Evolutionary conservation across 2,329 filamentous ascomycete species (phyloP).

Genomic region (Fusarium guadeloupense): DNA sequence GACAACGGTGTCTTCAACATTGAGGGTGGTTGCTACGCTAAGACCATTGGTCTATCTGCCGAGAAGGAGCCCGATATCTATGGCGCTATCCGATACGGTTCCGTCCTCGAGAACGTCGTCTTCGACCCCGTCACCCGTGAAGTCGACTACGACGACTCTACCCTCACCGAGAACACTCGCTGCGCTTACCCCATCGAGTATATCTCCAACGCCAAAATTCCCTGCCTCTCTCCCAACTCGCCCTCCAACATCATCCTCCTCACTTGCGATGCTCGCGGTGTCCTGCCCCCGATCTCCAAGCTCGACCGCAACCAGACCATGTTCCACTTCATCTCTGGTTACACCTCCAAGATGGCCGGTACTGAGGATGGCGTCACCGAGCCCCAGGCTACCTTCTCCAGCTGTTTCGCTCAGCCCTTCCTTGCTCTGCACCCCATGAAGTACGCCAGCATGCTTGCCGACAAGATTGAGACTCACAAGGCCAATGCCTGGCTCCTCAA

Average conservation of each 20-base stretch:
- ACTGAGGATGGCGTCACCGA: slow-evolving; percentile 97
- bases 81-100: slow-evolving; percentile 94
- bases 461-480: slow-evolving; percentile 96
- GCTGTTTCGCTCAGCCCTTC: slow-evolving; percentile 99
- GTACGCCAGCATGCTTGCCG: slow-evolving; percentile 97
- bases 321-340: slow-evolving; percentile 99
- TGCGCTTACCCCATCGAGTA: slow-evolving; percentile 99
- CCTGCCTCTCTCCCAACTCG: slow-evolving; percentile 86
- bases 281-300: slow-evolving; percentile 97
- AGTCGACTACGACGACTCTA: slow-evolving; percentile 95
- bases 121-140: slow-evolving; percentile 90
- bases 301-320: slow-evolving; percentile 94
- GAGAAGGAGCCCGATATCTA: slow-evolving; percentile 99
- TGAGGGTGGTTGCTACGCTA: slow-evolving; percentile 98
- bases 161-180: slow-evolving; percentile 97
- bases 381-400: slow-evolving; percentile 98
- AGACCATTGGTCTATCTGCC: slow-evolving; percentile 94
- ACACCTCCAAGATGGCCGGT: slow-evolving; percentile 99
- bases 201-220: slow-evolving; percentile 98
- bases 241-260: slow-evolving; percentile 98
- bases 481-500: slow-evolving; percentile 98
- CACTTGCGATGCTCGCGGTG: slow-evolving; percentile 96
- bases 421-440: slow-evolving; percentile 98
- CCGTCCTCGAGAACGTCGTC: slow-evolving; percentile 97
- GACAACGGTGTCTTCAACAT: slow-evolving; percentile 99